Evolutionary conservation across 2,329 filamentous ascomycete species (phyloP).

Genomic region (Penicillium crustosum): DNA sequence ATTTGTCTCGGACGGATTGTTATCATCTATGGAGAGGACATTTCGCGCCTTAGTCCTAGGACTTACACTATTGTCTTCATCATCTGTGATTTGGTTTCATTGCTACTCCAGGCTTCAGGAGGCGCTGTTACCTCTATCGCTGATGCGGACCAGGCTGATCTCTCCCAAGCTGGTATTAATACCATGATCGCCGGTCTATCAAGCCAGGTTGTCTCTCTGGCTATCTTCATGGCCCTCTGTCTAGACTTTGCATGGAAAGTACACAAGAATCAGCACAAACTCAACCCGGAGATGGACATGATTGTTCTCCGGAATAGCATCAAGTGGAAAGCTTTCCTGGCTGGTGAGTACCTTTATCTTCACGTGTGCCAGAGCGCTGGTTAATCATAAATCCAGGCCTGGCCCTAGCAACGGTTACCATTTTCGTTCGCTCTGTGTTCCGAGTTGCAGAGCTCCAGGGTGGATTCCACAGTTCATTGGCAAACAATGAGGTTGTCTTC

Average conservation of each 20-base stretch:
- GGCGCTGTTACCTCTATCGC: slow-evolving; percentile 55
- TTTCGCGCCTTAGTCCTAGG: slow-evolving; percentile 34
- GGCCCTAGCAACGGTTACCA: slow-evolving; percentile 21
- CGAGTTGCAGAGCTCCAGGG: slow-evolving; percentile 51
- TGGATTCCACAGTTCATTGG: slow-evolving; percentile 49
- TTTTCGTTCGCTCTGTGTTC: slow-evolving; percentile 50
- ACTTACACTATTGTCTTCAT: slow-evolving; percentile 54
- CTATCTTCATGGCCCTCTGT: slow-evolving; percentile 48
- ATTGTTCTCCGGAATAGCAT: neutral
- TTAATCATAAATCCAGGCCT: neutral
- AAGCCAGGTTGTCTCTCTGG: slow-evolving; percentile 60
- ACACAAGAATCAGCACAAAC: neutral
- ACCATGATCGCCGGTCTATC: slow-evolving; percentile 65
- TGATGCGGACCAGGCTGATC: slow-evolving; percentile 25
- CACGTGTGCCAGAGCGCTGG: neutral
- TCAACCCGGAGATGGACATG: neutral
- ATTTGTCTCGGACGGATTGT: neutral
- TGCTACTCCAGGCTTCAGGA: slow-evolving; percentile 61
- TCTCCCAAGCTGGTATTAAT: slow-evolving; percentile 51
- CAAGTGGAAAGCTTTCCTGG: neutral
- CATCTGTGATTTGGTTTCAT: slow-evolving; percentile 61
- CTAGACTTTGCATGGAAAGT: neutral
- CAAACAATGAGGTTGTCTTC: slow-evolving; percentile 51
- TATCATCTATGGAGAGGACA: neutral
- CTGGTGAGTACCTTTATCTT: neutral